phyloP scores from a whole-genome alignment of 495 filamentous ascomycete species.

The Penicillium fimorum region DNA sequence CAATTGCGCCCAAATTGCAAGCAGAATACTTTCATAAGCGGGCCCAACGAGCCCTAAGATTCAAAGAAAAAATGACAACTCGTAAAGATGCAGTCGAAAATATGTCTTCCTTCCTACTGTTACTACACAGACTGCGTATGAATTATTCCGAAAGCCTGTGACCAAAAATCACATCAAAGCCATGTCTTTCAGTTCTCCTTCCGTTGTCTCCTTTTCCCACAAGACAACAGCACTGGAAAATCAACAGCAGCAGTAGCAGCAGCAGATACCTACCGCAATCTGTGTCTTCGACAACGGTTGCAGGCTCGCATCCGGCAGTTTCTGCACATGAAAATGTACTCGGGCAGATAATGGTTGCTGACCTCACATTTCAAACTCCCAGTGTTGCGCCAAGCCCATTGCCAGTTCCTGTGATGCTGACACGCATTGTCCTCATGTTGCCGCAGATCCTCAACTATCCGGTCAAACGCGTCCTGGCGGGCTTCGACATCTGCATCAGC shows the following conservation, averaged over 20 bases:
- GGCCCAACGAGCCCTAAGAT: not conserved
- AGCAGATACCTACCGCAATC: constrained; percentile 5
- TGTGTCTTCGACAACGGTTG: constrained; percentile 16
- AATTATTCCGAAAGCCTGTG: not conserved
- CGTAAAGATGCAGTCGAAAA: not conserved
- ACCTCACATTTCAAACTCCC: constrained; percentile 18
- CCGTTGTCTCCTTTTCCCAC: not conserved
- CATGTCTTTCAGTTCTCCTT: not conserved
- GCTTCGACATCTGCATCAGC: not conserved
- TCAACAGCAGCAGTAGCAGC: not conserved
- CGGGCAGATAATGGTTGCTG: constrained; percentile 6
- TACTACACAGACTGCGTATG: not conserved
- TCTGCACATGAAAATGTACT: constrained; percentile 18
- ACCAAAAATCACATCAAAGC: not conserved
- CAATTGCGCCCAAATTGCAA: too few species aligned
- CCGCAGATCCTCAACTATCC: constrained; percentile 2
- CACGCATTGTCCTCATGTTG: constrained; percentile 16
- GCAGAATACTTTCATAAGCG: not conserved
- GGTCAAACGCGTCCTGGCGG: constrained; percentile 5
- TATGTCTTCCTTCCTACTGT: not conserved
- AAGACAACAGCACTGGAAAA: not conserved
- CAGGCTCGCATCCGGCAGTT: constrained; percentile 15
- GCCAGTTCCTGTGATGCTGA: constrained; percentile 11
- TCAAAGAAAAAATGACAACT: not conserved
- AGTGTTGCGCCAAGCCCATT: constrained; percentile 16